Base-by-base conservation (phyloP, 768 basidiomycete genomes). In the Erythrobasidium yunnanense region DNA sequence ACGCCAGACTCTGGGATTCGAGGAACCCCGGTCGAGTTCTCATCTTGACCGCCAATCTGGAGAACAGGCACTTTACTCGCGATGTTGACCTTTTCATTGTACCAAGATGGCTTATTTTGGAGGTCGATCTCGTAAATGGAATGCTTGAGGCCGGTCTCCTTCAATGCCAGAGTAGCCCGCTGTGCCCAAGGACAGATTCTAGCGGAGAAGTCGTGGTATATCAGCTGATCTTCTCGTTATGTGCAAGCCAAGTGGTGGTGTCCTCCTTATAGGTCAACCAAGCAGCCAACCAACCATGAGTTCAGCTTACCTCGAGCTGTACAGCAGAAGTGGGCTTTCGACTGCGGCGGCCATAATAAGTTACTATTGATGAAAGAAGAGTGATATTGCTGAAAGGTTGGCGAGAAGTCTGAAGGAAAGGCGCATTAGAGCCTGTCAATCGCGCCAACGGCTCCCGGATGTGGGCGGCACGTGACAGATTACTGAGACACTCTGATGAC, bases 31-130 rank as follows among this genome's bases (percentile, higher is more conserved):
- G 42, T 5, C 7, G 33, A 18, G 15, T 60, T 60, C 42, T 60
- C 57, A 29, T 60, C 57, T 25, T 20, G 5, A 38, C 57, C 57
- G 38, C 57, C 57, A 49, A 60, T 60, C 57, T 60, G 57, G n/a
- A 60, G 38, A n/a, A 60, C 57, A 35, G 57, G 57, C 22, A 83
- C 85, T 80, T 85, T 86, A 76, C 81, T 81, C 0, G 81, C 83
- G 0, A 82, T 82, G 75, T 86, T 87, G 38, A 87, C 81, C 66
- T 82, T 80, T 0, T 81, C 79, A 0, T 81, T 81, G 71, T 84
- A 85, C 85, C 84, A 85, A 27, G 55, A 46, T 7, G 85, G 85
- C 76, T 86, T 87, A 77, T 84, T 83, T 69, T 65, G 53, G 13
- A 87, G 75, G 69, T 85, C 83, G 51, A 87, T 81, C 68, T 85